Percentiles rank a stretch among this genome's conserved stretches.
Evolutionary conservation across 352 stramenopile species (phyloP).

Genomic region (Pythium chondricola): DNA sequence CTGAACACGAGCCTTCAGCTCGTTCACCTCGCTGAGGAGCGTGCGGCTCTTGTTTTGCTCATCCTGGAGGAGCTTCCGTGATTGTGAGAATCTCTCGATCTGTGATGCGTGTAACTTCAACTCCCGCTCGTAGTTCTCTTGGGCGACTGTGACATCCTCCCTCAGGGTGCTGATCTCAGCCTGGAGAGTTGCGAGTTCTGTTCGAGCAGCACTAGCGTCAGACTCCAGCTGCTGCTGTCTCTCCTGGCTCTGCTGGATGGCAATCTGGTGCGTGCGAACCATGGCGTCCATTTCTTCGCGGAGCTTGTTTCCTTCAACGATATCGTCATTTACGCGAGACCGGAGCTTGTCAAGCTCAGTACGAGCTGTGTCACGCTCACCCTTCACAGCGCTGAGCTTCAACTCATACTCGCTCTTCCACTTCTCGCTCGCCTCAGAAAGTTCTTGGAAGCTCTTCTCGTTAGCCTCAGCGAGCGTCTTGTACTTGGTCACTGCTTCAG

Average conservation of each 20-base stretch:
- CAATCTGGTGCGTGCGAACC: slow-evolving; percentile 30
- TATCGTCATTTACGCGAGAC: slow-evolving; percentile 48
- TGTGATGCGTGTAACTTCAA: slow-evolving; percentile 70
- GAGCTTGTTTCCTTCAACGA: slow-evolving; percentile 48
- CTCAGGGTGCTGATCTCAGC: slow-evolving; percentile 43
- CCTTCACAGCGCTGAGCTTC: slow-evolving; percentile 40
- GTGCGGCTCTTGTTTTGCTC: slow-evolving; percentile 31
- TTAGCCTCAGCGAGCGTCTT: slow-evolving; percentile 72
- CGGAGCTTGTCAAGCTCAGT: slow-evolving; percentile 42
- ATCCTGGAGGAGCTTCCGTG: slow-evolving; percentile 48
- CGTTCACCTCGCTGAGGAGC: slow-evolving; percentile 26
- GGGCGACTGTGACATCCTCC: slow-evolving; percentile 34
- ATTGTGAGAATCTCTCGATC: slow-evolving; percentile 43
- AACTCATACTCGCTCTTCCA: slow-evolving; percentile 50
- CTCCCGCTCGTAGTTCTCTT: slow-evolving; percentile 83
- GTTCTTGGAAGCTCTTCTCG: slow-evolving; percentile 55
- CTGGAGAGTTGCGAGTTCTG: slow-evolving; percentile 39
- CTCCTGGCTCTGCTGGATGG: slow-evolving; percentile 35
- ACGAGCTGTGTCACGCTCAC: slow-evolving; percentile 29
- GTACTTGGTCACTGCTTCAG: slow-evolving; percentile 59
- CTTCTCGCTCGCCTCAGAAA: slow-evolving; percentile 55
- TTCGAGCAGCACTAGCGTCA: slow-evolving; percentile 30
- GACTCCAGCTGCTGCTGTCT: slow-evolving; percentile 41
- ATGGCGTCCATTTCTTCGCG: slow-evolving; percentile 57
- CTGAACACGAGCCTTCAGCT: slow-evolving; percentile 29